Conservation (phyloP, 441 rosid genomes). For the Eutrema salsugineum region DNA sequence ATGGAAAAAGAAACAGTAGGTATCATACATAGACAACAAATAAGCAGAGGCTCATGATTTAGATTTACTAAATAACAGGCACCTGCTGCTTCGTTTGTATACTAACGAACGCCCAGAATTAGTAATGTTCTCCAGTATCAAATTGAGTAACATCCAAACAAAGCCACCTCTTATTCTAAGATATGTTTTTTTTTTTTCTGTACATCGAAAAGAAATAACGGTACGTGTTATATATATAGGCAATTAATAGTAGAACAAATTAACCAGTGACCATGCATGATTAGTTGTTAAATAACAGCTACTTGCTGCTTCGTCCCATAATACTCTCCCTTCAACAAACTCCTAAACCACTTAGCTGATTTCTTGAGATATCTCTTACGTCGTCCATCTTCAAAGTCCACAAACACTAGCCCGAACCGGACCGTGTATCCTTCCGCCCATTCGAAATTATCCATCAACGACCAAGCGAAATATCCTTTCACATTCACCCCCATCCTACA, state of each 20-base stretch:
- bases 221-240: too few species aligned
- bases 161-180: neutral
- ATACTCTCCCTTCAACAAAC: constrained; percentile 4
- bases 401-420: constrained; percentile 34
- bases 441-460: constrained; percentile 35
- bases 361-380: constrained; percentile 34
- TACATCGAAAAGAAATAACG: neutral
- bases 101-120: neutral
- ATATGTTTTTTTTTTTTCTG: neutral
- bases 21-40: too few species aligned
- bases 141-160: neutral
- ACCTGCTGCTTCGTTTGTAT: too few species aligned
- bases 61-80: too few species aligned
- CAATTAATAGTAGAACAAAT: neutral
- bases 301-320: neutral
- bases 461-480: constrained; percentile 37
- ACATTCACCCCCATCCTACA: constrained; percentile 33
- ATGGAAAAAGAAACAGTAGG: too few species aligned
- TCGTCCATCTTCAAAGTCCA: constrained; percentile 31
- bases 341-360: constrained; percentile 39
- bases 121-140: neutral
- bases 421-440: constrained; percentile 36
- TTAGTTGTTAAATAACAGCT: constrained; percentile 3
- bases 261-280: too few species aligned
- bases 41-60: too few species aligned